Evolutionary conservation across 1,139 yeast species (phyloP).

Genomic region (Debaryomyces robertsiae): DNA sequence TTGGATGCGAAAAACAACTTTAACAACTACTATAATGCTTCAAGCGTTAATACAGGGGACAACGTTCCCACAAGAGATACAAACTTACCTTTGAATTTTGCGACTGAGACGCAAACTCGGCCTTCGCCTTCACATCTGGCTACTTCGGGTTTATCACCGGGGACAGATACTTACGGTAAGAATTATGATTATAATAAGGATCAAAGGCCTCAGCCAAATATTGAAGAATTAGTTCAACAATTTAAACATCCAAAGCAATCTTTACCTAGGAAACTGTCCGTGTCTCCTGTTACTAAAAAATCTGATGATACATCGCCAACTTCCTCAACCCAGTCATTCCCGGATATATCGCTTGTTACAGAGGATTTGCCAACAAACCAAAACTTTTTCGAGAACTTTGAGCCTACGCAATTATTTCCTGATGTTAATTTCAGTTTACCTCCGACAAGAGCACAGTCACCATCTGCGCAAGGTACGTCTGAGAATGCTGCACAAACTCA

Average conservation of each 20-base stretch:
- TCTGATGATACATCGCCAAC: constrained; percentile 37
- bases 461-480: constrained; percentile 16
- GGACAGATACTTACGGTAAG: constrained; percentile 22
- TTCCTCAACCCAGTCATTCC: constrained; percentile 45
- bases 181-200: constrained; percentile 20
- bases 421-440: constrained; percentile 37
- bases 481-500: constrained; percentile 19
- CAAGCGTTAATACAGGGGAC: constrained; percentile 1
- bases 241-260: constrained; percentile 23
- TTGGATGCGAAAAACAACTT: constrained; percentile 25
- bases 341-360: constrained; percentile 50
- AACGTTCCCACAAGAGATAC: not conserved
- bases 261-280: constrained; percentile 7
- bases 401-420: constrained; percentile 54
- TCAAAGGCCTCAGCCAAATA: constrained; percentile 18
- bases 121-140: constrained; percentile 10
- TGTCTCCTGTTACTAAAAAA: constrained; percentile 16
- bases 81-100: constrained; percentile 2
- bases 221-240: constrained; percentile 39
- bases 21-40: constrained; percentile 20
- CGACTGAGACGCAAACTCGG: not conserved
- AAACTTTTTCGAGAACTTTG: constrained; percentile 49
- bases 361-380: constrained; percentile 44
- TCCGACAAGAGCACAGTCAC: constrained; percentile 43
- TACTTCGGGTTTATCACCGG: constrained; percentile 37